These are phyloP conservation scores for Sclerotinia subarctica DNA, from an alignment of 2,329 filamentous ascomycete genomes.

Conservation along the genomic window DNA sequence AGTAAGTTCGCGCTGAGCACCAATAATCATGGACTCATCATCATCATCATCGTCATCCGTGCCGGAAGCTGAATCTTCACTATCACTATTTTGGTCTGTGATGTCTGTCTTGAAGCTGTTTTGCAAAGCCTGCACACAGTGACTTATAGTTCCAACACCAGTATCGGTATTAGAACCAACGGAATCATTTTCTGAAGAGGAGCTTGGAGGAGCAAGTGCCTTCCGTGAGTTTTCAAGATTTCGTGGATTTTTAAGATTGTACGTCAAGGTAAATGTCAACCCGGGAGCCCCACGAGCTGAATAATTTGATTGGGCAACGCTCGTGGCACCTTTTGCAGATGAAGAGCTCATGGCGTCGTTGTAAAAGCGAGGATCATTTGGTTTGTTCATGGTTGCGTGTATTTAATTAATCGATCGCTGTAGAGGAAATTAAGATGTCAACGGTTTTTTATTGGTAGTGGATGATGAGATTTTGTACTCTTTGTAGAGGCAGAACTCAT, in stretches of 20 bases:
- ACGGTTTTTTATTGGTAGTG: not conserved
- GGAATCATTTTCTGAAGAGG: not conserved
- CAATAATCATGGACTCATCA: not conserved
- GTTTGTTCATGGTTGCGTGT: not conserved
- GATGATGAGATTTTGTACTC: not conserved
- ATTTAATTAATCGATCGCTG: not conserved
- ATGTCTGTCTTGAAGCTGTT: not conserved
- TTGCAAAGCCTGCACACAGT: not conserved
- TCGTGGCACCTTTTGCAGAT: not conserved
- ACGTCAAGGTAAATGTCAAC: not conserved
- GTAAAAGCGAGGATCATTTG: not conserved
- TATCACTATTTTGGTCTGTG: not conserved
- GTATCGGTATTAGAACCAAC: not conserved
- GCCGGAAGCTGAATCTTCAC: not conserved
- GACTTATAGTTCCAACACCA: not conserved
- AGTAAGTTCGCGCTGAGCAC: not conserved
- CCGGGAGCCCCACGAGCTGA: not conserved
- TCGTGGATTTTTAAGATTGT: not conserved
- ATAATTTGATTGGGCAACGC: not conserved
- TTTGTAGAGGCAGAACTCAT: not conserved
- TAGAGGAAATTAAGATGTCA: not conserved
- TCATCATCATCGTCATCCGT: not conserved
- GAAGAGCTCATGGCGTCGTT: not conserved
- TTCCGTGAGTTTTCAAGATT: not conserved
- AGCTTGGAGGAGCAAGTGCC: too few relatives aligned